Conservation (phyloP, 768 basidiomycete genomes). For the Ramaria rubella region DNA sequence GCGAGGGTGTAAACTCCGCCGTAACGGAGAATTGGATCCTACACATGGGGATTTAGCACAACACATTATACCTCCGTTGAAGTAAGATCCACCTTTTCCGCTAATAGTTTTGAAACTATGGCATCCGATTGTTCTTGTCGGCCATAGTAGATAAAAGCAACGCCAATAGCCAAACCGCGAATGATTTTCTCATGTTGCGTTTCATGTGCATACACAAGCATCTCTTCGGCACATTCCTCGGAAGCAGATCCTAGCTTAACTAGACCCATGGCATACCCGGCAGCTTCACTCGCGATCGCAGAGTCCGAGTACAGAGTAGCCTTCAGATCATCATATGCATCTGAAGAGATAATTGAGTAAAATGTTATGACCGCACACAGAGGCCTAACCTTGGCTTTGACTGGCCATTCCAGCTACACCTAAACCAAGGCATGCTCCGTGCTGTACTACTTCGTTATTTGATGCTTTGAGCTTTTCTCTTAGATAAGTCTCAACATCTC, state of each 20-base stretch:
- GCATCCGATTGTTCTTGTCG: slow-evolving; percentile 87
- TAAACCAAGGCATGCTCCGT: slow-evolving; percentile 95
- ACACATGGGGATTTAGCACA: slow-evolving; percentile 13
- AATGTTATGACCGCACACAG: neutral
- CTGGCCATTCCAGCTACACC: slow-evolving; percentile 95
- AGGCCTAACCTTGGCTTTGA: slow-evolving; percentile 49
- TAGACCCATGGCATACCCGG: slow-evolving; percentile 96
- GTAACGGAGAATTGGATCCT: slow-evolving; percentile 97
- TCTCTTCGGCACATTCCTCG: slow-evolving; percentile 76
- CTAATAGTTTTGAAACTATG: slow-evolving; percentile 69
- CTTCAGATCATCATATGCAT: slow-evolving; percentile 89
- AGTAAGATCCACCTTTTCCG: slow-evolving; percentile 65
- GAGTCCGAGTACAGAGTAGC: slow-evolving; percentile 87
- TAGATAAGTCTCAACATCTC: slow-evolving; percentile 67
- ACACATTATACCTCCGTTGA: neutral
- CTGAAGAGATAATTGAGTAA: slow-evolving; percentile 26
- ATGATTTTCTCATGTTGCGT: slow-evolving; percentile 99
- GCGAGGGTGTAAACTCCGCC: slow-evolving; percentile 97
- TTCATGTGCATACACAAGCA: slow-evolving; percentile 93
- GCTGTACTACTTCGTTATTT: slow-evolving; percentile 82
- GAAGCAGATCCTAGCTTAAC: slow-evolving; percentile 95
- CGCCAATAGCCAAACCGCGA: slow-evolving; percentile 86
- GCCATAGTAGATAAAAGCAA: slow-evolving; percentile 89
- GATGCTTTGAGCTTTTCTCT: slow-evolving; percentile 70
- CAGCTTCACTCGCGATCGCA: slow-evolving; percentile 91